Conservation (phyloP, 495 filamentous ascomycete genomes). For the Hyaloscypha hepaticicola region DNA sequence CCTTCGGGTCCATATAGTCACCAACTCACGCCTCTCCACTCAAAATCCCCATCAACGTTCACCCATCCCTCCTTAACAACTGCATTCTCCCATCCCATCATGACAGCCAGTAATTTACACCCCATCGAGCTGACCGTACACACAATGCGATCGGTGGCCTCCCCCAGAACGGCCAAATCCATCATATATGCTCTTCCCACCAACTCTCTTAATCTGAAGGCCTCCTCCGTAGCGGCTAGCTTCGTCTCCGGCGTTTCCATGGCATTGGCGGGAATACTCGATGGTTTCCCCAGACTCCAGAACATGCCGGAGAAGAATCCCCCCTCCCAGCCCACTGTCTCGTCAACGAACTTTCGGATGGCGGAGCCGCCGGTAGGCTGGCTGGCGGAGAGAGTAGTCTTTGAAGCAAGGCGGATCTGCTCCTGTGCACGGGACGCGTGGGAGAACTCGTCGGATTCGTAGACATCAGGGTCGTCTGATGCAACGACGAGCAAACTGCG, state of each 20-base stretch:
- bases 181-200: slow-evolving; percentile 69
- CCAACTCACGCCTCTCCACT: slow-evolving; percentile 32
- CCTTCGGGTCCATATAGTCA: slow-evolving; percentile 8
- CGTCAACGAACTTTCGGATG: slow-evolving; percentile 56
- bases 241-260: slow-evolving; percentile 21
- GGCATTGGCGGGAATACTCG: slow-evolving; percentile 19
- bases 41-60: slow-evolving; percentile 67
- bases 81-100: slow-evolving; percentile 75
- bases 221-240: slow-evolving; percentile 46
- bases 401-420: slow-evolving; percentile 63
- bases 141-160: slow-evolving; percentile 58
- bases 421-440: slow-evolving; percentile 56
- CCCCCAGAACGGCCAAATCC: slow-evolving; percentile 66
- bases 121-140: slow-evolving; percentile 65
- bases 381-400: slow-evolving; percentile 31
- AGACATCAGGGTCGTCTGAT: slow-evolving; percentile 70
- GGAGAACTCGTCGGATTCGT: slow-evolving; percentile 54
- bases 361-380: slow-evolving; percentile 36
- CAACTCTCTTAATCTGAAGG: slow-evolving; percentile 58
- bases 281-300: slow-evolving; percentile 55
- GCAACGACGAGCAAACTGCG: slow-evolving; percentile 51
- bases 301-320: slow-evolving; percentile 72
- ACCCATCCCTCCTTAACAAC: slow-evolving; percentile 57
- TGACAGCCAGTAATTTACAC: slow-evolving; percentile 68
- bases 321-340: slow-evolving; percentile 71